Base-by-base conservation (phyloP, 345 rosid genomes). In the Lepidium didymum region DNA sequence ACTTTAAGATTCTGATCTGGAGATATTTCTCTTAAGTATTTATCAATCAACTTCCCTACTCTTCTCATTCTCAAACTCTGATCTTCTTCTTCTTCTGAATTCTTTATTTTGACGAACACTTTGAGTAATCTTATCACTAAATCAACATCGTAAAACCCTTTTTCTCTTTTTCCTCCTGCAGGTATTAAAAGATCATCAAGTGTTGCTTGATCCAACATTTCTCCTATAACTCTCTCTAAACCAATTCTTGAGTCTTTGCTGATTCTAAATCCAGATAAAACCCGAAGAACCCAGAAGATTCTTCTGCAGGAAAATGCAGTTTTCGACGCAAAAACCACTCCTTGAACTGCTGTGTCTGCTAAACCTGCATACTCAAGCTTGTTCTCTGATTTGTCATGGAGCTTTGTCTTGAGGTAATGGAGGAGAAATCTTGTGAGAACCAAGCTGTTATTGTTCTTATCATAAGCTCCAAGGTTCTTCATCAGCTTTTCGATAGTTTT, bases 111-210 rank as follows among this genome's bases (percentile, higher is more conserved):
- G 18, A 79, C 91, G 54, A 86, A 84, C 47, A 75, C 75, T 73
- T 74, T 80, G 0, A 84, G 70, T 58, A 87, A 80, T 64, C 94
- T 87, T 37, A 81, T 64, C 15, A 86, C 90, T 45, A 87, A 72
- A 51, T 78, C 82, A 10, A 85, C 91, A 70, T 87, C 91, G 58
- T 84, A 90, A 68, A 68, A 46, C 74, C 78, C 75, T 54, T 69
- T 75, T 57, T 70, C 84, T 60, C 79, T 80, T 27, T 66, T 76
- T 8, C 74, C 82, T 35, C 67, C 78, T 0, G 81, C 82, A 0
- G 86, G 80, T 23, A 90, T 78, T 56, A 90, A 14, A 62, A 90
- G 76, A 70, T 90, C 97, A 77, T 90, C 97, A 0, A 90, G 64
- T 16, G 83, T 87, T 69, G 97, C 92, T 69, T 87, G 78, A 62